These are phyloP conservation scores for Apiotrichum akiyoshidainum DNA, from an alignment of 1,284 basidiomycete genomes.

Conservation along the genomic window DNA sequence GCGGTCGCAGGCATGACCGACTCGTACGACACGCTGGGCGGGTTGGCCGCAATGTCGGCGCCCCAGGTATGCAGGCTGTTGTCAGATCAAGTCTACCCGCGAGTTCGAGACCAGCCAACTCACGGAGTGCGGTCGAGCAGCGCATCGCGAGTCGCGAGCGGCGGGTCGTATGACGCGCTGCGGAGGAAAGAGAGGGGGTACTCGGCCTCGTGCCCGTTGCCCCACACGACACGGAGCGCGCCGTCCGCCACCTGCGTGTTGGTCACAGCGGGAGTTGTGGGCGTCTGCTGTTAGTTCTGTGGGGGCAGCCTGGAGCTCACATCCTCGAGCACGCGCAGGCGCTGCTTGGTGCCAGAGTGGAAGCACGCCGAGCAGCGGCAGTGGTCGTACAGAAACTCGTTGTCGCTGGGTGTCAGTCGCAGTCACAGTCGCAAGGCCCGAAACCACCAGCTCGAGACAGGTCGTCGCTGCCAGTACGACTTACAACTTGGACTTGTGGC, in stretches of 20 bases:
- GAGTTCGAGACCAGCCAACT: no score
- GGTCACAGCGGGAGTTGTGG: conserved; percentile 59
- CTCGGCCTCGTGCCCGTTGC: conserved; percentile 63
- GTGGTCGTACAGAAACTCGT: conserved; percentile 75
- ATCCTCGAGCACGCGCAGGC: conserved; percentile 78
- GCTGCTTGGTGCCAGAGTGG: conserved; percentile 84
- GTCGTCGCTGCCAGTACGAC: no score
- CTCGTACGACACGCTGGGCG: conserved; percentile 71
- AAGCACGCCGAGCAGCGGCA: conserved; percentile 85
- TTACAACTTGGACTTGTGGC: no score
- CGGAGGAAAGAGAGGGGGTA: conserved; percentile 60
- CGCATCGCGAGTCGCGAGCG: conserved; percentile 20
- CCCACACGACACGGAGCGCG: conserved; percentile 49
- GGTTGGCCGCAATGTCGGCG: conserved; percentile 67
- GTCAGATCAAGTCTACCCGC: neutral
- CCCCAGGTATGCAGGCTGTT: conserved; percentile 76
- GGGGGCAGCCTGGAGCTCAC: conserved; percentile 43
- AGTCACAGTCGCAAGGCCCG: no score
- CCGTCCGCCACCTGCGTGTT: conserved; percentile 15
- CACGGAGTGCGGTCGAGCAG: conserved; percentile 11
- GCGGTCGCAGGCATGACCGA: conserved; percentile 61
- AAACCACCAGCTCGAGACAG: no score
- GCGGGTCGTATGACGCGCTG: conserved; percentile 25
- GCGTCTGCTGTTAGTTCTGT: conserved; percentile 58
- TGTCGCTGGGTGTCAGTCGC: conserved; percentile 55